Evolutionary conservation across 441 rosid genomes (phyloP), one percentile per base, ranked within the genome.

Genomic region (Raphanus hybrid): DNA sequence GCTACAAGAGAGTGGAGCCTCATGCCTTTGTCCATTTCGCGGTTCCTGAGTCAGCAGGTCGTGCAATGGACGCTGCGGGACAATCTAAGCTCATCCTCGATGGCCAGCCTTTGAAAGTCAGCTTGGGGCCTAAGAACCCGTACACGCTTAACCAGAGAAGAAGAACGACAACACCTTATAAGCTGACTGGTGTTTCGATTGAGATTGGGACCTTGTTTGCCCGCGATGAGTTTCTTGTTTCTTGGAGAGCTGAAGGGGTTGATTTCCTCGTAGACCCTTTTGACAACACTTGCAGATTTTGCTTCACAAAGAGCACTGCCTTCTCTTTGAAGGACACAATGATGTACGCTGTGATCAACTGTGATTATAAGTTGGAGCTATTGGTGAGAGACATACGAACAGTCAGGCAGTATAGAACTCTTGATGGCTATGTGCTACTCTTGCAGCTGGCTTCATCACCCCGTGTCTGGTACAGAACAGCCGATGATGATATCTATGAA

Each of bases 251-350:
- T 54, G 59, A 54, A 54, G 26, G 26, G 23, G 59, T 87, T 29
- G 86, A 92, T 75, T 91, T 92, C 82, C 72, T 90, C 58, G 93
- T 95, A 41, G 99, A 92, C 76, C 97, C 97, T 72, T 95, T 95
- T 81, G 98, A 92, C 74, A 85, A 84, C 52, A 88, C 84, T 0
- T 90, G 99, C 87, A 86, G 72, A 63, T 86, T 95, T 76, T 88
- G 93, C 82, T 92, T 91, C 88, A 74, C 85, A 7, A 89, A 83
- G 78, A 83, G 84, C 67, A 89, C 90, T 15, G 91, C 88, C 1
- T 95, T 95, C 79, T 78, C 92, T 50, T 83, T 92, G 75, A 92
- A 91, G 84, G 85, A 83, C 76, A 75, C 72, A 15, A 11, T 23
- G 7, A 60, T 68, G 76, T 84, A 77, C 81, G 90, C 91, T 11